phyloP scores from a whole-genome alignment of 2,329 filamentous ascomycete species.

The Aspergillus flavus region DNA sequence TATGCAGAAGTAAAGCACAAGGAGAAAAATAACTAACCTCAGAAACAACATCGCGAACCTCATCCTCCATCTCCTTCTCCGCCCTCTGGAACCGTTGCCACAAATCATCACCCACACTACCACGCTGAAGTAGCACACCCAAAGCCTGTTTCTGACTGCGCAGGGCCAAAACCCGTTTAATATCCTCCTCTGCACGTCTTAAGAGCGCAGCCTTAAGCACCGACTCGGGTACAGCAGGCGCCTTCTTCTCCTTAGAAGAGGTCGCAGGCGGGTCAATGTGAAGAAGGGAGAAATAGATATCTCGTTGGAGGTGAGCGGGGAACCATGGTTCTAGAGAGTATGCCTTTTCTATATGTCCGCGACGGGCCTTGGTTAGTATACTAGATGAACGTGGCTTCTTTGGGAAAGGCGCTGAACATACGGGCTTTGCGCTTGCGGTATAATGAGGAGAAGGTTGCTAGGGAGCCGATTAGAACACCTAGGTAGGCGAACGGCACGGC shows the following conservation, averaged over 20 bases:
- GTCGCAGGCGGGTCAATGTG: slow-evolving; percentile 66
- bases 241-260: slow-evolving; percentile 64
- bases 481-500: slow-evolving; percentile 88
- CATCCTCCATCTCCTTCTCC: slow-evolving; percentile 97
- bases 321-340: slow-evolving; percentile 94
- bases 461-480: slow-evolving; percentile 79
- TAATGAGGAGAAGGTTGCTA: slow-evolving; percentile 88
- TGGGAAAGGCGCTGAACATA: slow-evolving; percentile 43
- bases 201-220: slow-evolving; percentile 86
- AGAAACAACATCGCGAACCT: slow-evolving; percentile 88
- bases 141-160: slow-evolving; percentile 86
- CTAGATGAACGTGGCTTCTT: slow-evolving; percentile 15
- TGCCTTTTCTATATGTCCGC: slow-evolving; percentile 63
- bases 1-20: not conserved
- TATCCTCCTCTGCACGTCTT: slow-evolving; percentile 87
- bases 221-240: slow-evolving; percentile 73
- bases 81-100: slow-evolving; percentile 90
- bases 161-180: slow-evolving; percentile 86
- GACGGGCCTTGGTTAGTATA: slow-evolving; percentile 15
- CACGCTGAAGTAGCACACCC: slow-evolving; percentile 78
- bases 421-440: slow-evolving; percentile 90
- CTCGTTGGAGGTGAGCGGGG: slow-evolving; percentile 82
- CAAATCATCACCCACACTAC: slow-evolving; percentile 92
- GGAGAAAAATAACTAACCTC: slow-evolving; percentile 64
- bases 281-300: slow-evolving; percentile 90